Conservation (phyloP, 2,329 filamentous ascomycete species). For the Cladosporium colombiae region DNA sequence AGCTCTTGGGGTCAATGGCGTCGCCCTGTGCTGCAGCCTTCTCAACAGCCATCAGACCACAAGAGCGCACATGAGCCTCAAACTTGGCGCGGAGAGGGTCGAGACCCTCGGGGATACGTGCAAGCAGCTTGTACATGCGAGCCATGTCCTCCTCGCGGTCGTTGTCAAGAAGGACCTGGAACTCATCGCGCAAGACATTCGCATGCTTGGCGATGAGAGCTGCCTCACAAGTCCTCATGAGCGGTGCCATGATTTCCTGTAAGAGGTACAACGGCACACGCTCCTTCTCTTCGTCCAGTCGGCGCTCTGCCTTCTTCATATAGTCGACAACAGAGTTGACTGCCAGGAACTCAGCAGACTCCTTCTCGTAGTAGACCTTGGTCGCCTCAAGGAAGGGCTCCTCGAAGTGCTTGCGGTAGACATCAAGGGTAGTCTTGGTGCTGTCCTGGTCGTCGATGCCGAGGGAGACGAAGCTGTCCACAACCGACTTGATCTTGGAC, state of each 20-base stretch:
- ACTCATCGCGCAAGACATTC: slow-evolving; percentile 84
- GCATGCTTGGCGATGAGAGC: slow-evolving; percentile 90
- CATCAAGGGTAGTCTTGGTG: slow-evolving; percentile 90
- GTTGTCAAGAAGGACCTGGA: slow-evolving; percentile 89
- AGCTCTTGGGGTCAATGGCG: slow-evolving; percentile 91
- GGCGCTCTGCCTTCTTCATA: slow-evolving; percentile 97
- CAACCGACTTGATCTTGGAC: slow-evolving; percentile 92
- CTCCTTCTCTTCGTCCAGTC: slow-evolving; percentile 89
- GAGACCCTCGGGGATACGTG: slow-evolving; percentile 84
- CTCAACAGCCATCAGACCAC: slow-evolving; percentile 82
- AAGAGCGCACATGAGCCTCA: slow-evolving; percentile 88
- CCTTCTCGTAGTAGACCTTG: slow-evolving; percentile 80
- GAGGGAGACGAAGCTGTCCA: slow-evolving; percentile 91
- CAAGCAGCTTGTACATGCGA: slow-evolving; percentile 91
- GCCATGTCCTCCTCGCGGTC: slow-evolving; percentile 94
- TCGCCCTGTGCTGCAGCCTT: slow-evolving; percentile 89
- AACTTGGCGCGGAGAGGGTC: slow-evolving; percentile 86
- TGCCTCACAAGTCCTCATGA: slow-evolving; percentile 86
- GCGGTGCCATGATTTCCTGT: slow-evolving; percentile 77
- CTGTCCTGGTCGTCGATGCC: slow-evolving; percentile 91
- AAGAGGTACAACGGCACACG: slow-evolving; percentile 91
- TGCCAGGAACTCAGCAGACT: slow-evolving; percentile 90
- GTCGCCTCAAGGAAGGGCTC: slow-evolving; percentile 87
- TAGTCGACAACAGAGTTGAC: slow-evolving; percentile 98
- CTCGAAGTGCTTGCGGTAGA: slow-evolving; percentile 92